phyloP scores from a whole-genome alignment of 2,329 filamentous ascomycete species.

The Claviceps maximensis region DNA sequence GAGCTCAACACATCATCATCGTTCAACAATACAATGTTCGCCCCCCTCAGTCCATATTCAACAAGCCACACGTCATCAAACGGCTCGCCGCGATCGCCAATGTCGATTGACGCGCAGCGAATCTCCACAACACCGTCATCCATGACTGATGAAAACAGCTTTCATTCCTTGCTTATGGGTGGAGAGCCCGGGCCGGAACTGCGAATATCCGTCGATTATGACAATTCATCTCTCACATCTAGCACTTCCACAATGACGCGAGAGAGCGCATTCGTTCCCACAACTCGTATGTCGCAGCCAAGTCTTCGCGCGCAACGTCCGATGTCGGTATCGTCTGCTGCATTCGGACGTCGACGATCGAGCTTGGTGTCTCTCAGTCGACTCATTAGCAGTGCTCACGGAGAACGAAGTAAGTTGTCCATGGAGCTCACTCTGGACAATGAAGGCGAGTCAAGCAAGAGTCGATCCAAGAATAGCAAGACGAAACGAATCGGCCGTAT shows the following conservation, averaged over 20 bases:
- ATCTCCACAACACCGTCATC: slow-evolving; percentile 67
- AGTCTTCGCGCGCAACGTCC: slow-evolving; percentile 43
- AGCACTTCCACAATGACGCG: slow-evolving; percentile 66
- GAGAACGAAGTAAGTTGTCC: slow-evolving; percentile 61
- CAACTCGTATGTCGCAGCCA: slow-evolving; percentile 34
- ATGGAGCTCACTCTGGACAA: slow-evolving; percentile 49
- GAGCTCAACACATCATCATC: slow-evolving; percentile 33
- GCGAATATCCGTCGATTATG: slow-evolving; percentile 54
- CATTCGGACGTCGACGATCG: slow-evolving; percentile 56
- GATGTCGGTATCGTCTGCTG: slow-evolving; percentile 46
- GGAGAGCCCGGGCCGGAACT: slow-evolving; percentile 62
- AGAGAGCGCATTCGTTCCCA: slow-evolving; percentile 41
- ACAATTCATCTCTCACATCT: slow-evolving; percentile 61
- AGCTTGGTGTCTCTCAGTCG: slow-evolving; percentile 67
- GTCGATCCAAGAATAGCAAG: slow-evolving; percentile 46
- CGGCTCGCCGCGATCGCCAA: slow-evolving; percentile 54
- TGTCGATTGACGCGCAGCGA: slow-evolving; percentile 58
- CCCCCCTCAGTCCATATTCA: slow-evolving; percentile 51
- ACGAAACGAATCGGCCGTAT: slow-evolving; percentile 58
- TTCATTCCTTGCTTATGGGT: slow-evolving; percentile 58
- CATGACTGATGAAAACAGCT: slow-evolving; percentile 54
- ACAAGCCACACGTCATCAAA: slow-evolving; percentile 46
- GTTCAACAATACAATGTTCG: slow-evolving; percentile 29
- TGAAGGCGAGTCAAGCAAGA: slow-evolving; percentile 40
- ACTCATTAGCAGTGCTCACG: slow-evolving; percentile 61